These are phyloP conservation scores for Pleurotus tuoliensis DNA, from an alignment of 768 basidiomycete genomes.

Conservation along the genomic window DNA sequence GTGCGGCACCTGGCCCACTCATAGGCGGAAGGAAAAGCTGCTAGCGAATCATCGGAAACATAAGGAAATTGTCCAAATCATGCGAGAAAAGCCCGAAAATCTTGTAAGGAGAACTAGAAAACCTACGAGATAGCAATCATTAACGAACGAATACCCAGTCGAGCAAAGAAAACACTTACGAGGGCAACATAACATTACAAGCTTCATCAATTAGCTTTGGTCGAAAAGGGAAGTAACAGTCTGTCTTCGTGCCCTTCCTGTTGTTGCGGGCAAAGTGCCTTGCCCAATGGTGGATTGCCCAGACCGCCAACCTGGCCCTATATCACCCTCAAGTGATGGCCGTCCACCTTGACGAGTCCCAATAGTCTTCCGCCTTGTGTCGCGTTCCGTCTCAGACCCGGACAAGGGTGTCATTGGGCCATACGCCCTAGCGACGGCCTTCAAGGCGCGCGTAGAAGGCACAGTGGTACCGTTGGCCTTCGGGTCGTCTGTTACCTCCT, in stretches of 20 bases:
- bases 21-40: too few relatives aligned
- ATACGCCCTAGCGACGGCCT: slow-evolving; percentile 7
- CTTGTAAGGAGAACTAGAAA: not conserved
- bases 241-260: not conserved
- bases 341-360: slow-evolving; percentile 31
- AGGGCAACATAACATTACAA: not conserved
- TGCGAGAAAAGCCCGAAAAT: not conserved
- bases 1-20: slow-evolving; percentile 3
- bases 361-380: slow-evolving; percentile 36
- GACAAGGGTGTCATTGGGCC: slow-evolving; percentile 21
- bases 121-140: not conserved
- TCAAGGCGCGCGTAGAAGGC: slow-evolving; percentile 20
- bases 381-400: slow-evolving; percentile 47
- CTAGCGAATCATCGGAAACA: not conserved
- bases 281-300: not conserved
- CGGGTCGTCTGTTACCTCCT: slow-evolving; percentile 18
- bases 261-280: not conserved
- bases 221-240: slow-evolving; percentile 5
- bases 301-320: not conserved
- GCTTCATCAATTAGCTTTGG: not conserved
- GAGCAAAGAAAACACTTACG: not conserved
- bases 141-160: not conserved
- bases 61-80: slow-evolving; percentile 1
- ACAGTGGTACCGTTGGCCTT: not conserved
- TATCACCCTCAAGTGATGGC: slow-evolving; percentile 14